phyloP scores from a whole-genome alignment of 78 protist genomes.

The Tieghemostelium lacteum region DNA sequence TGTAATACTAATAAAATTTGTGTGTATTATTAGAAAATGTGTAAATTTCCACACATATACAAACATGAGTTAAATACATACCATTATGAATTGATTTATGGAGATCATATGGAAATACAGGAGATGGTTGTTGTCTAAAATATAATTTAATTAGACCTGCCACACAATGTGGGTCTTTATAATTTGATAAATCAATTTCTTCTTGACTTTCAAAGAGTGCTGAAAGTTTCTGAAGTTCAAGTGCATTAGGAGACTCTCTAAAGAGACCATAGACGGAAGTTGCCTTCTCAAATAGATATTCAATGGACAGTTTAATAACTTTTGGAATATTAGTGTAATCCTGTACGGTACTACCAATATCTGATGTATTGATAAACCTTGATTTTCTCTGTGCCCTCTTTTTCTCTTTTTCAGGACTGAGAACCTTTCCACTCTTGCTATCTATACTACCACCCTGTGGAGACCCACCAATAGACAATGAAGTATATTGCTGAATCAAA shows the following conservation, averaged over 20 bases:
- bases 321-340: conserved; percentile 61
- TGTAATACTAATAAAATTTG: neutral
- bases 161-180: conserved; percentile 39
- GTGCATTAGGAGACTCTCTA: conserved; percentile 66
- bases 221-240: conserved; percentile 43
- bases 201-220: conserved; percentile 8
- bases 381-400: conserved; percentile 52
- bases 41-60: neutral
- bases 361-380: conserved; percentile 53
- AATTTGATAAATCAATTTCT: conserved; percentile 39
- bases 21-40: no score
- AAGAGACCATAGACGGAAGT: conserved; percentile 55
- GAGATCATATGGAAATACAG: conserved; percentile 58
- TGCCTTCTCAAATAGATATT: conserved; percentile 67
- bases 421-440: neutral
- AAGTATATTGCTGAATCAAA: conserved; percentile 51
- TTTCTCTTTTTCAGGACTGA: neutral
- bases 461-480: neutral
- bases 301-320: conserved; percentile 48
- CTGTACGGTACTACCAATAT: conserved; percentile 7
- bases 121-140: conserved; percentile 27
- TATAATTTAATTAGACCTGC: conserved; percentile 62
- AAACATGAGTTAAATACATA: neutral
- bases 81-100: conserved; percentile 54
- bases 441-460: neutral